phyloP scores from a whole-genome alignment of 352 stramenopile species.

The Thalassiosira ordinaria region DNA sequence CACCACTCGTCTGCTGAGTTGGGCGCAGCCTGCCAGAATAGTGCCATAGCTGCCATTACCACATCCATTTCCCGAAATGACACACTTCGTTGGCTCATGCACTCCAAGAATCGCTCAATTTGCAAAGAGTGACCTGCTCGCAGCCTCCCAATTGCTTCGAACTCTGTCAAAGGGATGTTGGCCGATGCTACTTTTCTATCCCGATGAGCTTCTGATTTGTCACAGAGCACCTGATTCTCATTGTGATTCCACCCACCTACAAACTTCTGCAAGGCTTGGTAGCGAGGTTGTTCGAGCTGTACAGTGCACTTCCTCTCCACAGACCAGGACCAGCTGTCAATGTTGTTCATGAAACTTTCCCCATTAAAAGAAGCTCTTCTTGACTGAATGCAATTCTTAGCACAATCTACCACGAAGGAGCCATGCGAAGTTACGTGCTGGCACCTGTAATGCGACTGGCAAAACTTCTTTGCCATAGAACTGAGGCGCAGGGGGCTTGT shows the following conservation, averaged over 20 bases:
- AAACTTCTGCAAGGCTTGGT: slow-evolving; percentile 8
- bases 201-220: slow-evolving; percentile 22
- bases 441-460: slow-evolving; percentile 18
- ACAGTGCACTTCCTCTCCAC: slow-evolving; percentile 1
- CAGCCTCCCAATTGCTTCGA: slow-evolving; percentile 16
- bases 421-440: slow-evolving; percentile 8
- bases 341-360: background rate
- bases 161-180: slow-evolving; percentile 19
- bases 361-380: too few species aligned
- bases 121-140: slow-evolving; percentile 10
- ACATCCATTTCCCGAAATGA: slow-evolving; percentile 19
- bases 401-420: slow-evolving; percentile 26
- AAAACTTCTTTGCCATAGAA: slow-evolving; percentile 16
- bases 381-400: slow-evolving; percentile 12
- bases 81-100: slow-evolving; percentile 13
- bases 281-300: slow-evolving; percentile 9
- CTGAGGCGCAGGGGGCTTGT: background rate
- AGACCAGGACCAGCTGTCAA: slow-evolving; percentile 14
- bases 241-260: slow-evolving; percentile 6
- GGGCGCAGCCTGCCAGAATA: slow-evolving; percentile 18
- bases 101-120: slow-evolving; percentile 16
- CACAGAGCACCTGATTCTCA: slow-evolving; percentile 24
- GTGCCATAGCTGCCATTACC: background rate
- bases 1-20: background rate
- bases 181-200: slow-evolving; percentile 18